Evolutionary conservation across 108 stramenopile species (phyloP), one percentile per base, ranked within the genome.

Genomic region (Conticribra weissflogii): DNA sequence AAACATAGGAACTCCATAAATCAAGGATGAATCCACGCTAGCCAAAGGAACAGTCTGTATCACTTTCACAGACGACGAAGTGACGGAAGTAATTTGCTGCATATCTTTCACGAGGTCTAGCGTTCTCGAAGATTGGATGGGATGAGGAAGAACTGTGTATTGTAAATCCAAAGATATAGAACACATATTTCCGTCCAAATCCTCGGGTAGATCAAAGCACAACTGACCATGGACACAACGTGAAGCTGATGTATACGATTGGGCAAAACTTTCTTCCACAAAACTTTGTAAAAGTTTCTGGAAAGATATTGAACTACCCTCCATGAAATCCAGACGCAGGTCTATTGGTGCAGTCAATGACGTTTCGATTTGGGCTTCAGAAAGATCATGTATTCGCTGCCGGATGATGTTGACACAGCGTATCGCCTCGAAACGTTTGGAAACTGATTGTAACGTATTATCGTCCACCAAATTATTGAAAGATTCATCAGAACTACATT

Each of bases 1-100:
- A 30, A 55, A 52, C 81, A 81, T 77, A 9, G 81, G 71, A 4
- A 81, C 71, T 22, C 81, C 81, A 22, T 73, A 77, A 25, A 81
- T 74, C 46, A 81, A 52, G 19, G 76, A 61, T 0, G 73, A 71
- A 55, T 81, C 76, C 28, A 81, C 71, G 32, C 53, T 69, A 14
- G 71, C 33, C 4, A 78, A 34, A n/a, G 76, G 71, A 16, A 81
- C 61, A 24, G 71, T 60, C 46, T 81, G 81, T 30, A 81, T 22
- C 16, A 81, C 81, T 63, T 81, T 66, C 9, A 81, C 71, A 3
- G 59, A 60, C 22, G 71, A 59, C n/a, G 71, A 51, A 17, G 71
- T 21, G 47, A 78, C 46, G 19, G 60, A 28, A 49, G 74, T 58
- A n/a, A 79, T 31, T 5, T 30, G 48, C 21, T 49, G 52, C 75